Evolutionary conservation across 2,329 filamentous ascomycete genomes (phyloP).

Genomic region (Lasiodiplodia gonubiensis): DNA sequence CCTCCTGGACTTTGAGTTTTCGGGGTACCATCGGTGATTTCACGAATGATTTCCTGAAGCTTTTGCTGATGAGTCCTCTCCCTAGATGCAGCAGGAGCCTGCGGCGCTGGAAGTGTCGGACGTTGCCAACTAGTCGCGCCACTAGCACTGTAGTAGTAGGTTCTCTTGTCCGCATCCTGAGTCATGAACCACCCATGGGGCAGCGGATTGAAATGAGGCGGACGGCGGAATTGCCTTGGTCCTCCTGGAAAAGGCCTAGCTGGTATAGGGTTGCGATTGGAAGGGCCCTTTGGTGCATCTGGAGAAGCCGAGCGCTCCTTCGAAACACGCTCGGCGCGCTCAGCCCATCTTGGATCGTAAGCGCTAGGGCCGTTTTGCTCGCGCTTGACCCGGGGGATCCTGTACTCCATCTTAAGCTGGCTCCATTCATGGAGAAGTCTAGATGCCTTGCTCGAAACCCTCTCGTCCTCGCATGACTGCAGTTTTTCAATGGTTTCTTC

Average conservation of each 20-base stretch:
- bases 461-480: conserved; percentile 70
- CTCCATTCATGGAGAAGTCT: conserved; percentile 83
- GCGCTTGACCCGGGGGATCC: conserved; percentile 88
- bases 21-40: conserved; percentile 73
- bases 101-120: conserved; percentile 69
- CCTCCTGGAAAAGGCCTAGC: conserved; percentile 58
- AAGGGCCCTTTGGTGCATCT: conserved; percentile 47
- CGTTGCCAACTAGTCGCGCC: conserved; percentile 82
- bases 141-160: conserved; percentile 83
- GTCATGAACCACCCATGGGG: conserved; percentile 88
- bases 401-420: conserved; percentile 86
- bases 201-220: conserved; percentile 63
- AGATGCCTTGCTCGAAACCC: conserved; percentile 73
- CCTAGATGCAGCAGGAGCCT: conserved; percentile 66
- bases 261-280: conserved; percentile 56
- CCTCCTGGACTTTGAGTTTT: conserved; percentile 57
- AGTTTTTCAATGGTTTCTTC: conserved; percentile 78
- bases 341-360: conserved; percentile 63
- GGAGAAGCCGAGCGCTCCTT: conserved; percentile 57
- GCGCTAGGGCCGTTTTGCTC: conserved; percentile 64
- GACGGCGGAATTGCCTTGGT: conserved; percentile 39
- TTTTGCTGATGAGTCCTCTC: conserved; percentile 74
- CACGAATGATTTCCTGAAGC: conserved; percentile 76
- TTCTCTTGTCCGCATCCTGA: conserved; percentile 65
- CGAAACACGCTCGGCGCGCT: conserved; percentile 60